phyloP scores from a whole-genome alignment of 495 filamentous ascomycete species.

The Talaromyces borbonicus region DNA sequence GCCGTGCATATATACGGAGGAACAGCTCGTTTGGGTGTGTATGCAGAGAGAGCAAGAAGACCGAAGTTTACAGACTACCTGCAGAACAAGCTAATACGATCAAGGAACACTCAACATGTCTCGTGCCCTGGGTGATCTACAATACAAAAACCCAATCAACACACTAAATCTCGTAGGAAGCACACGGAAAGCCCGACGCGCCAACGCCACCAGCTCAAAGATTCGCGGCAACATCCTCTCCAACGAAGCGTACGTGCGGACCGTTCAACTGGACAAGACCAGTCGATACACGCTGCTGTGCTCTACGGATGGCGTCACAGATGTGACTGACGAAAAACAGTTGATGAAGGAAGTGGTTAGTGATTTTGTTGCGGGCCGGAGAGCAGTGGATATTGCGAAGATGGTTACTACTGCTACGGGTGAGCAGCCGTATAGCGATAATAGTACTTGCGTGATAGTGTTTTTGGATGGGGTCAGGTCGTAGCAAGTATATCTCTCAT shows the following conservation, averaged over 20 bases:
- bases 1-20: slow-evolving; percentile 18
- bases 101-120: slow-evolving; percentile 33
- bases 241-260: slow-evolving; percentile 23
- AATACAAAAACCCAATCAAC: slow-evolving; percentile 34
- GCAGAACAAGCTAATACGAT: neutral
- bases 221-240: slow-evolving; percentile 23
- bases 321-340: slow-evolving; percentile 18
- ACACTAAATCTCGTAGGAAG: slow-evolving; percentile 7
- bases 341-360: slow-evolving; percentile 28
- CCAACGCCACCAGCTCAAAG: slow-evolving; percentile 9
- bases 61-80: neutral
- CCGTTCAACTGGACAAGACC: slow-evolving; percentile 13
- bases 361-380: slow-evolving; percentile 20
- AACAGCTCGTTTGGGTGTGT: slow-evolving; percentile 24
- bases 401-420: slow-evolving; percentile 14
- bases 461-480: slow-evolving; percentile 19
- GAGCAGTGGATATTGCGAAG: slow-evolving; percentile 24
- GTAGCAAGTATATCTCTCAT: neutral
- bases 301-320: slow-evolving; percentile 26
- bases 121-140: slow-evolving; percentile 33
- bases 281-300: slow-evolving; percentile 24
- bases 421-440: slow-evolving; percentile 18
- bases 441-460: slow-evolving; percentile 25
- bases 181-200: slow-evolving; percentile 4
- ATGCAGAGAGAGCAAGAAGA: too few species aligned